Evolutionary conservation across 2,329 filamentous ascomycete species (phyloP).

Genomic region (Calonectria fujianensis): DNA sequence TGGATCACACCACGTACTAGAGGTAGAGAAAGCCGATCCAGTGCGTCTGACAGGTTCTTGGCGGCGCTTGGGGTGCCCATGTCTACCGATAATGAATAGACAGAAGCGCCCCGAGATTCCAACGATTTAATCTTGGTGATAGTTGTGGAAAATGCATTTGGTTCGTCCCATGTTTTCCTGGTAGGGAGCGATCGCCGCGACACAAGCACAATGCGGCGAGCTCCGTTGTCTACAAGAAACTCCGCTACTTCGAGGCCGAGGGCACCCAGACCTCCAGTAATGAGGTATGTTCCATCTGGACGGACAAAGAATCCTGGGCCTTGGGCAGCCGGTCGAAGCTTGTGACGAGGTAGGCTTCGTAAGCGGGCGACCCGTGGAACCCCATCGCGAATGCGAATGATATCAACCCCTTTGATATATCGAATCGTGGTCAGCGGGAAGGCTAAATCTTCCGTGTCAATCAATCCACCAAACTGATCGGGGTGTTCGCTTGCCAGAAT

Average conservation of each 20-base stretch:
- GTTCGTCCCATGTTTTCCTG: neutral
- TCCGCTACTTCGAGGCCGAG: constrained; percentile 3
- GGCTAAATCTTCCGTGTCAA: neutral
- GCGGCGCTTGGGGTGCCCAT: neutral
- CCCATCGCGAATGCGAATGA: constrained; percentile 9
- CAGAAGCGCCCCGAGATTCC: neutral
- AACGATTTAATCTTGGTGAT: constrained; percentile 7
- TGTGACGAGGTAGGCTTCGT: constrained; percentile 1
- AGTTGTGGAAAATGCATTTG: neutral
- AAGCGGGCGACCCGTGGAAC: neutral
- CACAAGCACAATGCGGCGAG: neutral
- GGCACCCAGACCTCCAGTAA: constrained; percentile 66
- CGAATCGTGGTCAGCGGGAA: neutral
- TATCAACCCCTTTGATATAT: neutral
- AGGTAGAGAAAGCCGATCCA: constrained; percentile 6
- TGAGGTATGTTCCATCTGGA: constrained; percentile 80
- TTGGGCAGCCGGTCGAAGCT: neutral
- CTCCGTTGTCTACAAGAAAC: constrained; percentile 10
- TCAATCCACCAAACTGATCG: constrained; percentile 8
- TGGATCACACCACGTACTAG: constrained; percentile 7
- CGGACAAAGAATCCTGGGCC: neutral
- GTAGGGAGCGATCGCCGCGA: constrained; percentile 3
- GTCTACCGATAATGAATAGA: neutral
- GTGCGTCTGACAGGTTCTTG: neutral
- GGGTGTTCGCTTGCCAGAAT: constrained; percentile 1